Base-by-base conservation (phyloP, 371 early-diverging fungal species). In the Rhizopus stolonifer region DNA sequence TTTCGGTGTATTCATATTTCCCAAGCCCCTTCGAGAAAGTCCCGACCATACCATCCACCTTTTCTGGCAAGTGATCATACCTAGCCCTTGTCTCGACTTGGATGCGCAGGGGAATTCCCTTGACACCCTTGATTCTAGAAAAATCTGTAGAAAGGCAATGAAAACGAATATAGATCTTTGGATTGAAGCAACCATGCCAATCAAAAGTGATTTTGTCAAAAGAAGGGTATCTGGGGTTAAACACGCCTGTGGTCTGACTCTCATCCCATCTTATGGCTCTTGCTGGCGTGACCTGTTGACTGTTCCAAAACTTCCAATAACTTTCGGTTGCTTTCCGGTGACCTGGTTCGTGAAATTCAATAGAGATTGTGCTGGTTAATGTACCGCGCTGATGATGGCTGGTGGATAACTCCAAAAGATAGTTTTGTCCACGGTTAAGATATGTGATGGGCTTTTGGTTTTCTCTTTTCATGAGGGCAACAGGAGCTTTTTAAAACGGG, bases 81-180 rank as follows among this genome's bases (percentile, higher is more conserved):
- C 34, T 23, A 6, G 24, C 43, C 23, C 10, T 52, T 9, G 66
- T 67, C 24, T 65, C 60, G 50, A 74, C 58, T n/a, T 55, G 55
- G 17, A 52, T 63, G 5, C 91, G 79, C 50, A 91, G 69, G 10
- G 90, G 88, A 33, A 90, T 89, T 0, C 92, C 92, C 61, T 90
- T 91, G 56, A 91, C 89, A 9, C 92, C 92, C 60, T 91, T 90
- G 64, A 90, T 87, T 13, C 88, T 69, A n/a, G 89, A 86, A 58
- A 91, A 91, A 50, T 91, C 92, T 2, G 92, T 91, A 1, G 91
- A 90, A 3, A 91, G 65, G 52, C 89, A 89, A 60, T 88, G 85
- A 61, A 91, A 89, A 32, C 81, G 82, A 17, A 90, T 54, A 64
- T 79, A 77, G 21, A 90, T 65, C 48, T 85, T 88, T 33, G 88